Base-by-base conservation (phyloP, 2,329 filamentous ascomycete genomes). In the Sphaceloma murrayae region DNA sequence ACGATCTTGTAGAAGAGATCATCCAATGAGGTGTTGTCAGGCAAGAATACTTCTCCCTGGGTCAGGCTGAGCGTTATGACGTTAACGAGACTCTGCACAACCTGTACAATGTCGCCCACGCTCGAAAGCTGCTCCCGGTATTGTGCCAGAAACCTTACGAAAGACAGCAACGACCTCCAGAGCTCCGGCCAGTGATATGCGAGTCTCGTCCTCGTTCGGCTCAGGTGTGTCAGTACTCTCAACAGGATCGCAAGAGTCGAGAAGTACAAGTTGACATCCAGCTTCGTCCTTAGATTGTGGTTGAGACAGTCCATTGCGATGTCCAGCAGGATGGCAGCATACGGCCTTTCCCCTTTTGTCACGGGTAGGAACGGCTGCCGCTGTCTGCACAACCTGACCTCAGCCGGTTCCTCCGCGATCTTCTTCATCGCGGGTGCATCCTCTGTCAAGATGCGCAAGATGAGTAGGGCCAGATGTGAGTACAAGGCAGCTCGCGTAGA, bases 1-100 rank as follows among this genome's bases (percentile, higher is more conserved):
- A 96, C 87, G 2, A 96, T 75, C 65, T 98, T 98, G 75, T 98
- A 98, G 66, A 98, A 96, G 0, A 98, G 72, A 57, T 98, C 91
- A 56, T 98, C 91, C 62, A 96, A 96, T 1, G 85, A 80, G 13
- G 83, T 76, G 1, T 87, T 80, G 21, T 84, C 85, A 0, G 89
- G 91, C 5, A 98, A 72, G 63, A 98, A 96, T 2, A 83, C 80
- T 60, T 96, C 91, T 5, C 91, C 91, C 2, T 79, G 77, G 1
- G 85, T 91, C 5, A 98, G 71, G 2, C 85, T 84, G 29, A 95
- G 74, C 1, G 85, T 85, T 29, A 95, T 70, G 4, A 95, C 68
- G 56, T 91, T 87, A 42, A 91, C 80, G 1, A 94, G 74, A 24
- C 80, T 74, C 53, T 83, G 79, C 11, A 93, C 75, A 18, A 96